A percentile compares a stretch with the other conserved stretches of the same genome.
Evolutionary conservation across 768 basidiomycete species (phyloP).

Genomic region (Lentinus tigrinus): DNA sequence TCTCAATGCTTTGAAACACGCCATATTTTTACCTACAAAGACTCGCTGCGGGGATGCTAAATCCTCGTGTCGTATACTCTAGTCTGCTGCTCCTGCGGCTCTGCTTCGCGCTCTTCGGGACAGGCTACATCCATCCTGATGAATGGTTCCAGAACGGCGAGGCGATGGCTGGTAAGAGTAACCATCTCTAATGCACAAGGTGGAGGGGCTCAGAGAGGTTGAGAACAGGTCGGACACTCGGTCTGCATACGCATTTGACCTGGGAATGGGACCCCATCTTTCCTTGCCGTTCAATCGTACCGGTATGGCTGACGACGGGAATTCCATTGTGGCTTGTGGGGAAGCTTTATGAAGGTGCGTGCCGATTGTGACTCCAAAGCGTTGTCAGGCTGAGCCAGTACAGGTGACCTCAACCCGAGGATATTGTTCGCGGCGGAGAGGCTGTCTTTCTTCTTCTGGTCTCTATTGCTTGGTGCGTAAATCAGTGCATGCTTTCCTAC

Average conservation of each 20-base stretch:
- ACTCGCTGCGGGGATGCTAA: background rate
- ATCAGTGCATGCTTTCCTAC: background rate
- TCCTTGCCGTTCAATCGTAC: slow-evolving; percentile 37
- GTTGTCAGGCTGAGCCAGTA: background rate
- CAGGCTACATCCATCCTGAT: slow-evolving; percentile 42
- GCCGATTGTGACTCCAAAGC: background rate
- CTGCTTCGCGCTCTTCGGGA: slow-evolving; percentile 33
- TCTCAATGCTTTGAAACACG: background rate
- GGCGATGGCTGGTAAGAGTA: slow-evolving; percentile 32
- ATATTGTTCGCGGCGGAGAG: slow-evolving; percentile 32
- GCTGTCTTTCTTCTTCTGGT: slow-evolving; percentile 30
- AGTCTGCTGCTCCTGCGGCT: slow-evolving; percentile 17
- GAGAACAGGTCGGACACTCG: slow-evolving; percentile 28
- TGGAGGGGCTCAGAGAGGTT: background rate
- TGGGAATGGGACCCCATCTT: slow-evolving; percentile 39
- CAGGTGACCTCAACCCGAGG: background rate
- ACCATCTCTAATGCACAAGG: too few relatives aligned
- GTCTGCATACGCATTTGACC: slow-evolving; percentile 28
- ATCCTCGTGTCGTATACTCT: slow-evolving; percentile 11
- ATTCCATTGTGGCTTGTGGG: slow-evolving; percentile 28
- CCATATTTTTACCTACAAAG: too few relatives aligned
- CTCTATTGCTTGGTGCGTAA: slow-evolving; percentile 34
- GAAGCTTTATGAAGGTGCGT: slow-evolving; percentile 25
- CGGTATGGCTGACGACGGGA: slow-evolving; percentile 33
- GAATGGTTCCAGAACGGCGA: slow-evolving; percentile 44